Percentiles rank a stretch among this genome's conserved stretches.
phyloP scores from a whole-genome alignment of 169 alveolate genomes.

The Plasmodium adleri region DNA sequence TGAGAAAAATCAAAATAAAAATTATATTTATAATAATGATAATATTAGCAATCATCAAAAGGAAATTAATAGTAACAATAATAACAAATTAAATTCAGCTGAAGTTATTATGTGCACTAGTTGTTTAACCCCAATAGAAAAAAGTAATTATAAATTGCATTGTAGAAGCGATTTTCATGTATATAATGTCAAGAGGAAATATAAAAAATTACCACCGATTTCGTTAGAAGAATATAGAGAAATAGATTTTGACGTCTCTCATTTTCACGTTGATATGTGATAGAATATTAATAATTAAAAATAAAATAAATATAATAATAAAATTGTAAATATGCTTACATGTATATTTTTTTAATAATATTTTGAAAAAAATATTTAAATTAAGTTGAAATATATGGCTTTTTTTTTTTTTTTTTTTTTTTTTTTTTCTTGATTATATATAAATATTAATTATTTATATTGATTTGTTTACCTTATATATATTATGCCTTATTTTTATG shows the following conservation, averaged over 20 bases:
- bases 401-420: no score
- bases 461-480: no score
- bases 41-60: neutral
- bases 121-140: slow-evolving; percentile 82
- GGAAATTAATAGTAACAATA: neutral
- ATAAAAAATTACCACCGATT: slow-evolving; percentile 86
- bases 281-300: neutral
- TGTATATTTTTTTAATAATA: no score
- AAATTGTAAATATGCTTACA: no score
- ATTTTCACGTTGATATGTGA: slow-evolving; percentile 77
- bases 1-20: no score
- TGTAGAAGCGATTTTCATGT: slow-evolving; percentile 89
- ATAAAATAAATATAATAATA: neutral
- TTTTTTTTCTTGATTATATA: no score
- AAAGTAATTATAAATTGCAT: slow-evolving; percentile 79
- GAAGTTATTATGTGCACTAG: slow-evolving; percentile 81
- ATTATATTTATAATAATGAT: neutral
- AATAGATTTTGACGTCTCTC: slow-evolving; percentile 75
- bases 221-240: slow-evolving; percentile 84
- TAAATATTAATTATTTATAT: no score
- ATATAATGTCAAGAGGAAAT: slow-evolving; percentile 85
- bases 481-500: no score
- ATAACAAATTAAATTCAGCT: slow-evolving; percentile 20
- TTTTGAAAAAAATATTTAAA: no score
- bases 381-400: no score